Percentiles rank a stretch among this genome's conserved stretches.
phyloP scores from a whole-genome alignment of 148 eudicot genomes.

The Suaeda aralocaspica region DNA sequence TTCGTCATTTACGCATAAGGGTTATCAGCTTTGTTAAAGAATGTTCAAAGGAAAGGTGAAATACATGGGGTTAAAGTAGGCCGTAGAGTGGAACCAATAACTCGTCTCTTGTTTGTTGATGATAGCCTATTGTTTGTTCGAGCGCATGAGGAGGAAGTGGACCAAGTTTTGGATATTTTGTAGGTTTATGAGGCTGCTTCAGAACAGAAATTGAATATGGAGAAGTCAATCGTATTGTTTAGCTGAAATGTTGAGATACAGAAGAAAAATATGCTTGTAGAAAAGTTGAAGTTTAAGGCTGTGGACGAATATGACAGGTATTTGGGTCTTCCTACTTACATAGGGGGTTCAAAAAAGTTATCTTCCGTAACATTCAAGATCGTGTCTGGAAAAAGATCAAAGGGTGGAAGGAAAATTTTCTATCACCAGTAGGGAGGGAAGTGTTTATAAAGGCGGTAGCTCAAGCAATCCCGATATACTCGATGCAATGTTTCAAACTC shows the following conservation, averaged over 20 bases:
- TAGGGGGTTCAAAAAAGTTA: not conserved
- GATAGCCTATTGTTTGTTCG: no score
- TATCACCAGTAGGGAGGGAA: no score
- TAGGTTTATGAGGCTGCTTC: not conserved
- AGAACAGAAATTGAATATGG: not conserved
- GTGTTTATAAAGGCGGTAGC: not conserved
- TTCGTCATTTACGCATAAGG: not conserved
- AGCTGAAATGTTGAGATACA: no score
- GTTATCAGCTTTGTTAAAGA: not conserved
- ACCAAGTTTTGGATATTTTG: not conserved
- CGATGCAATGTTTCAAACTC: not conserved
- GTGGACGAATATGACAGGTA: not conserved
- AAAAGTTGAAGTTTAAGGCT: no score
- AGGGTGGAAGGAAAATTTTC: no score
- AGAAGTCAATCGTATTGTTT: not conserved
- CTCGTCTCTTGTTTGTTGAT: no score
- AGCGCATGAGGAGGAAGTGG: not conserved
- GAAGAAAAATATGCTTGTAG: no score
- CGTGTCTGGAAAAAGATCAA: no score
- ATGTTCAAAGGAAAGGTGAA: not conserved
- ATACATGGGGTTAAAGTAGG: no score
- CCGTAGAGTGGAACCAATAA: no score
- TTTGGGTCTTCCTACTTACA: not conserved
- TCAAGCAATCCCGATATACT: not conserved
- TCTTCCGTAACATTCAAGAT: not conserved